A percentile compares a stretch with the other conserved stretches of the same genome.
Evolutionary conservation across 2,329 filamentous ascomycete genomes (phyloP).

Genomic region (Thermothelomyces thermophilus): DNA sequence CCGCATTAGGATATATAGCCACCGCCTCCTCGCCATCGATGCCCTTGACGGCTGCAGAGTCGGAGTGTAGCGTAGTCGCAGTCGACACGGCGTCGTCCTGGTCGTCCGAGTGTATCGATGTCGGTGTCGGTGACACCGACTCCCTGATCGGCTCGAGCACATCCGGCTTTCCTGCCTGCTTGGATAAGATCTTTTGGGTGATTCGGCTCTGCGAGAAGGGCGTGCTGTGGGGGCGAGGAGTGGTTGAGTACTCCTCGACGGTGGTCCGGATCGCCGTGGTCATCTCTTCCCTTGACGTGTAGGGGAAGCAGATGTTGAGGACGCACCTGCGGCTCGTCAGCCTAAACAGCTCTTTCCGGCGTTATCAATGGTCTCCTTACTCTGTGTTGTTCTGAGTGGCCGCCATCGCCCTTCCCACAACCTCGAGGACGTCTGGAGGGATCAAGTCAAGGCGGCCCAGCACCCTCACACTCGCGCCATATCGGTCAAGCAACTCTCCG

Average conservation of each 20-base stretch:
- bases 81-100: conserved; percentile 52
- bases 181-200: conserved; percentile 72
- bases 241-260: conserved; percentile 76
- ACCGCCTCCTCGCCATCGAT: conserved; percentile 31
- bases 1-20: conserved; percentile 60
- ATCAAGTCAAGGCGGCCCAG: conserved; percentile 80
- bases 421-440: conserved; percentile 78
- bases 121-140: conserved; percentile 35
- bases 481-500: conserved; percentile 85
- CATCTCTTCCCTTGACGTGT: conserved; percentile 93
- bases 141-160: conserved; percentile 45
- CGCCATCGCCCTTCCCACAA: conserved; percentile 77
- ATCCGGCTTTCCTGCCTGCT: conserved; percentile 47
- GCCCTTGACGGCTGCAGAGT: conserved; percentile 41
- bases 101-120: conserved; percentile 40
- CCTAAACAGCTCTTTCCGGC: background rate
- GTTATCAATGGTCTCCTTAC: conserved; percentile 33
- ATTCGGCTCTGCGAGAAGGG: conserved; percentile 87
- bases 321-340: conserved; percentile 37
- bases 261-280: conserved; percentile 82
- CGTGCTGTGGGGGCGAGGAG: conserved; percentile 57
- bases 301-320: conserved; percentile 95
- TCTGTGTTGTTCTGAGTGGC: conserved; percentile 82
- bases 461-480: conserved; percentile 80
- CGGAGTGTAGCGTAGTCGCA: conserved; percentile 52